phyloP scores from a whole-genome alignment of 441 rosid genomes.

The Hura crepitans region DNA sequence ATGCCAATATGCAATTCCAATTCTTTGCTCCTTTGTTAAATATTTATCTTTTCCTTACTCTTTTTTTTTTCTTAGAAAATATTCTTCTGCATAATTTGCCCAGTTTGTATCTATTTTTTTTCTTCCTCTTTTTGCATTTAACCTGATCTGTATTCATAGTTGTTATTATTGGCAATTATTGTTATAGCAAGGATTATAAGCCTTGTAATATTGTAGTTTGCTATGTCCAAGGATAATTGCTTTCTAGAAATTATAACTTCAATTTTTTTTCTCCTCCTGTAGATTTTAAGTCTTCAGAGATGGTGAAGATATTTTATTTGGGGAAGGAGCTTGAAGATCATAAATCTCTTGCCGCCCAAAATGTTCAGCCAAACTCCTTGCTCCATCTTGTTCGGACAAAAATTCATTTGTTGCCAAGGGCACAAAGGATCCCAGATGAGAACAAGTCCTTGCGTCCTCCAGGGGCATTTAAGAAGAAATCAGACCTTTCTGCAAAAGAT shows the following conservation, averaged over 20 bases:
- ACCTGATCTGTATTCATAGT: neutral
- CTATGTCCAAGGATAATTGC: slow-evolving; percentile 19
- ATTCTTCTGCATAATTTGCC: slow-evolving; percentile 8
- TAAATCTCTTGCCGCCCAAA: slow-evolving; percentile 69
- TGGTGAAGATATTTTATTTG: slow-evolving; percentile 68
- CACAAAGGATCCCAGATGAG: slow-evolving; percentile 88
- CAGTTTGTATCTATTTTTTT: neutral
- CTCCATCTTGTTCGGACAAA: slow-evolving; percentile 92
- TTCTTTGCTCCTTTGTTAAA: neutral
- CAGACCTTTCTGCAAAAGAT: slow-evolving; percentile 94
- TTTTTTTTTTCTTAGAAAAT: no score
- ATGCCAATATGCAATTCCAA: neutral
- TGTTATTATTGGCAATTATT: neutral
- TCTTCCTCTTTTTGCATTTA: neutral
- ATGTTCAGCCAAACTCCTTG: slow-evolving; percentile 87
- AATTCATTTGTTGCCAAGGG: slow-evolving; percentile 76
- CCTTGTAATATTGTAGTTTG: neutral
- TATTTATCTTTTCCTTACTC: neutral
- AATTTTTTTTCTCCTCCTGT: slow-evolving; percentile 11
- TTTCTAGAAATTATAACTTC: slow-evolving; percentile 21
- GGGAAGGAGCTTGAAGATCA: slow-evolving; percentile 95
- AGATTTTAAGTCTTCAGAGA: slow-evolving; percentile 92
- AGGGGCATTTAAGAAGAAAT: slow-evolving; percentile 98
- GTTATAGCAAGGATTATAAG: neutral
- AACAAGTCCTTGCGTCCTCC: slow-evolving; percentile 93